Evolutionary conservation across 352 stramenopile species (phyloP).

Genomic region (Phytophthora podocarpi): DNA sequence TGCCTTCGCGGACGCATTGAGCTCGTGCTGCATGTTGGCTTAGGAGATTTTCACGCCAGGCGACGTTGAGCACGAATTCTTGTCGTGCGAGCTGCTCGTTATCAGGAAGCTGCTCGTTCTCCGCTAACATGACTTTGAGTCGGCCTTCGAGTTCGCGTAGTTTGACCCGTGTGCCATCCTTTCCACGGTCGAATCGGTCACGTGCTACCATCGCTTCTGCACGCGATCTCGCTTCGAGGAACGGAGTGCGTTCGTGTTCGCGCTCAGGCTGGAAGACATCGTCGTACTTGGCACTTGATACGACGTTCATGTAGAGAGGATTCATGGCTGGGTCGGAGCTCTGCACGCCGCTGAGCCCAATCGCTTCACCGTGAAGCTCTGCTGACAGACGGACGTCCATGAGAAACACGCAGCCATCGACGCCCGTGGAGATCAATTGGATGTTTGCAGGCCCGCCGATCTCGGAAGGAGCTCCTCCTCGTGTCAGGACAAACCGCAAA

Average conservation of each 20-base stretch:
- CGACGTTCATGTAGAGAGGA: constrained; percentile 63
- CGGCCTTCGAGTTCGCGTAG: constrained; percentile 70
- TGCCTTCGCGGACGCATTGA: constrained; percentile 65
- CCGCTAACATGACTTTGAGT: constrained; percentile 68
- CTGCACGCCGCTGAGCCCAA: constrained; percentile 6
- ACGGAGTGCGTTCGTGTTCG: constrained; percentile 41
- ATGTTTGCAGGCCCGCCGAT: constrained; percentile 33
- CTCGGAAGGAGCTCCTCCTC: constrained; percentile 4
- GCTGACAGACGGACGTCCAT: constrained; percentile 54
- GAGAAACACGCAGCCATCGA: constrained; percentile 69
- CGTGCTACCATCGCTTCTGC: constrained; percentile 44
- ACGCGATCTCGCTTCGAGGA: constrained; percentile 46
- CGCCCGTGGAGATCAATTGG: constrained; percentile 64
- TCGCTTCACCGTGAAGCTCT: constrained; percentile 38
- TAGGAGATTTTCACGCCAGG: constrained; percentile 64
- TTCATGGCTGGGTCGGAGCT: constrained; percentile 37
- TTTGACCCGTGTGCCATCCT: constrained; percentile 65
- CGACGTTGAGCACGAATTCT: constrained; percentile 92
- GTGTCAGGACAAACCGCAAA: constrained; percentile 50
- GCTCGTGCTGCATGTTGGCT: constrained; percentile 57
- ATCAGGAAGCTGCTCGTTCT: constrained; percentile 74
- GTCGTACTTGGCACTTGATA: constrained; percentile 77
- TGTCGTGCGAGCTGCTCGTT: constrained; percentile 74
- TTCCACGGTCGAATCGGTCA: constrained; percentile 67
- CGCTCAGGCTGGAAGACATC: constrained; percentile 58